A percentile compares a stretch with the other conserved stretches of the same genome.
These are phyloP conservation scores for Rosa chinensis DNA, from an alignment of 306 rosid species.

Conservation along the genomic window DNA sequence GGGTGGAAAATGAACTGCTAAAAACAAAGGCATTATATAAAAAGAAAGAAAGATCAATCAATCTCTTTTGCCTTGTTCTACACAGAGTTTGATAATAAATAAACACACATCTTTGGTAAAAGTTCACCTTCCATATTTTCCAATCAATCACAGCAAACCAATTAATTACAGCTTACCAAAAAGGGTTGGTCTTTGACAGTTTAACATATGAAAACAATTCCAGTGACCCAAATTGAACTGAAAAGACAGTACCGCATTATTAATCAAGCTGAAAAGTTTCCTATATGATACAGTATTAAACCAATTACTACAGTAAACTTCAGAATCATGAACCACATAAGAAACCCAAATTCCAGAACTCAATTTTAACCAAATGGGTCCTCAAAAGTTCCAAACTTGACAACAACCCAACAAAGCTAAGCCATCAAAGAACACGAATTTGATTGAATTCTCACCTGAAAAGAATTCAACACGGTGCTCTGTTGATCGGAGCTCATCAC, in stretches of 20 bases:
- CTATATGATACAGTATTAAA: neutral
- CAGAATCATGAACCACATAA: neutral
- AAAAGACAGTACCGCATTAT: neutral
- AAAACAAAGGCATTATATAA: neutral
- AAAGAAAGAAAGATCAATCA: neutral
- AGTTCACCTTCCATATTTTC: neutral
- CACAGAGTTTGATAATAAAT: neutral
- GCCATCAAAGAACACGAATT: neutral
- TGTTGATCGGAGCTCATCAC: constrained; percentile 35
- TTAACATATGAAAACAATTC: neutral
- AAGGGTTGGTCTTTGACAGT: neutral
- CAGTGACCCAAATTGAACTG: neutral
- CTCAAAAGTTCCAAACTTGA: constrained; percentile 12
- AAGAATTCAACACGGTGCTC: constrained; percentile 41
- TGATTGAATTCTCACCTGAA: constrained; percentile 49
- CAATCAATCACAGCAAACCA: neutral
- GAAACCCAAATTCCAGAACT: constrained; percentile 8
- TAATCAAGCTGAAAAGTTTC: neutral
- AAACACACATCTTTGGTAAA: neutral
- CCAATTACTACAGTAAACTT: neutral
- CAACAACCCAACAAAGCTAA: constrained; percentile 13
- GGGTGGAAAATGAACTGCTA: neutral
- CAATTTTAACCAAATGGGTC: constrained; percentile 14
- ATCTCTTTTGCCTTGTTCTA: neutral
- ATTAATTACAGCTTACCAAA: neutral